These are phyloP conservation scores for Pisolithus tinctorius DNA, from an alignment of 768 basidiomycete genomes.

Conservation along the genomic window DNA sequence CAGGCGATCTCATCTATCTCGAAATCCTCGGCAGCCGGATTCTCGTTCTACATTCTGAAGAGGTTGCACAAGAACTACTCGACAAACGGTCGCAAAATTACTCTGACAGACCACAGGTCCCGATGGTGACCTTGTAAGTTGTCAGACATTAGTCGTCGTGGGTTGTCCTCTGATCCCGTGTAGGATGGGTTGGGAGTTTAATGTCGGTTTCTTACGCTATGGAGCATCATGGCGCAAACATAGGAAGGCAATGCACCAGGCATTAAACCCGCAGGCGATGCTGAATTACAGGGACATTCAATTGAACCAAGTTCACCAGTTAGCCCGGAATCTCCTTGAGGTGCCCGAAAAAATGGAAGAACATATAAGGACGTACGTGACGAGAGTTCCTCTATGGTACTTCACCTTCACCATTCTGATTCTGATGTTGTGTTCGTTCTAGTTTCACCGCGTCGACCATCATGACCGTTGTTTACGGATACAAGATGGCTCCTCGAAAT, in stretches of 20 bases:
- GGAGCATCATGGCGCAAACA: conserved; percentile 33
- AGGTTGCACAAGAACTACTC: conserved; percentile 20
- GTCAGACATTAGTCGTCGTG: neutral
- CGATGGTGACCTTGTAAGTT: conserved; percentile 17
- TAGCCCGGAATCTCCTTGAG: conserved; percentile 24
- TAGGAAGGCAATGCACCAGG: conserved; percentile 31
- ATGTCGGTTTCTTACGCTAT: conserved; percentile 30
- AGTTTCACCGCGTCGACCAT: conserved; percentile 27
- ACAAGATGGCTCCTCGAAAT: conserved; percentile 25
- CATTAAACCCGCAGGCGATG: conserved; percentile 25
- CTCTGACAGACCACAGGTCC: conserved; percentile 21
- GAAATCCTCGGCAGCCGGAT: conserved; percentile 20
- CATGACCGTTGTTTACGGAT: conserved; percentile 29
- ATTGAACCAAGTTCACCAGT: conserved; percentile 22
- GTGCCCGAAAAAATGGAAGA: conserved; percentile 21
- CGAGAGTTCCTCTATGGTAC: neutral
- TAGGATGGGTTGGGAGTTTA: conserved; percentile 35
- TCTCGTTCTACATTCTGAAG: conserved; percentile 18
- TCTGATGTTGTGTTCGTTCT: neutral
- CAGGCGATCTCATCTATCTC: conserved; percentile 22
- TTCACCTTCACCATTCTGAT: neutral
- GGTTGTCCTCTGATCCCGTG: neutral
- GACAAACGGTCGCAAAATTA: conserved; percentile 24
- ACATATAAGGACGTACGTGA: conserved; percentile 17
- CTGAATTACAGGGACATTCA: conserved; percentile 28